phyloP scores from a whole-genome alignment of 129 eudicot genomes.

The Pulicaria dysenterica region DNA sequence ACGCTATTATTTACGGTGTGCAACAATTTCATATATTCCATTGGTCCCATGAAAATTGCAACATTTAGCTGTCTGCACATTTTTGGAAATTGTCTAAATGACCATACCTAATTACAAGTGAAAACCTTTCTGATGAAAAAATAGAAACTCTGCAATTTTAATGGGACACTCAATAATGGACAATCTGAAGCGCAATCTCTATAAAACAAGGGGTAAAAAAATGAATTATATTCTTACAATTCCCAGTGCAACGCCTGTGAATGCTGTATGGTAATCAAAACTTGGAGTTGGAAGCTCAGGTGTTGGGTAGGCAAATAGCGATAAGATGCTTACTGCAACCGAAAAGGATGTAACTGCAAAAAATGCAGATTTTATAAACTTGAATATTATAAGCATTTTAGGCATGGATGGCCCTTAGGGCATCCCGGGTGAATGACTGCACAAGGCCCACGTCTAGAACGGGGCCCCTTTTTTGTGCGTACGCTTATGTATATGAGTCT shows the following conservation, averaged over 20 bases:
- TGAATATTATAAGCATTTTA: too few relatives aligned
- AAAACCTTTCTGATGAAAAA: not conserved
- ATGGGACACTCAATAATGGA: not conserved
- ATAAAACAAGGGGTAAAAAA: not conserved
- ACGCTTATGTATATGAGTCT: too few relatives aligned
- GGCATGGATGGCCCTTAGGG: too few relatives aligned
- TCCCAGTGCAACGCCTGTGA: conserved; percentile 95
- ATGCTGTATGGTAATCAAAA: conserved; percentile 92
- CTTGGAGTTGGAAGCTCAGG: conserved; percentile 97
- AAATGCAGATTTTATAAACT: not conserved
- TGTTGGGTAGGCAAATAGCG: conserved; percentile 93
- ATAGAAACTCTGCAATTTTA: not conserved
- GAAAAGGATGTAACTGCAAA: conserved; percentile 90
- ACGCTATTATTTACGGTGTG: not conserved
- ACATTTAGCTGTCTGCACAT: not conserved
- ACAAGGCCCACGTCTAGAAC: too few relatives aligned
- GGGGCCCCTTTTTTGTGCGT: too few relatives aligned
- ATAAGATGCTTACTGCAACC: conserved; percentile 78
- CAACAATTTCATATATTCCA: not conserved
- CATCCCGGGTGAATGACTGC: too few relatives aligned
- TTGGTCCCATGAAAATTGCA: not conserved
- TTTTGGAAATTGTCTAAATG: not conserved
- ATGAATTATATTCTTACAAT: conserved; percentile 64
- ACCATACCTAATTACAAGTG: too few relatives aligned
- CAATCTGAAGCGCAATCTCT: not conserved